Conservation (phyloP, 768 basidiomycete species). For the Sporobolomyces phaffii region DNA sequence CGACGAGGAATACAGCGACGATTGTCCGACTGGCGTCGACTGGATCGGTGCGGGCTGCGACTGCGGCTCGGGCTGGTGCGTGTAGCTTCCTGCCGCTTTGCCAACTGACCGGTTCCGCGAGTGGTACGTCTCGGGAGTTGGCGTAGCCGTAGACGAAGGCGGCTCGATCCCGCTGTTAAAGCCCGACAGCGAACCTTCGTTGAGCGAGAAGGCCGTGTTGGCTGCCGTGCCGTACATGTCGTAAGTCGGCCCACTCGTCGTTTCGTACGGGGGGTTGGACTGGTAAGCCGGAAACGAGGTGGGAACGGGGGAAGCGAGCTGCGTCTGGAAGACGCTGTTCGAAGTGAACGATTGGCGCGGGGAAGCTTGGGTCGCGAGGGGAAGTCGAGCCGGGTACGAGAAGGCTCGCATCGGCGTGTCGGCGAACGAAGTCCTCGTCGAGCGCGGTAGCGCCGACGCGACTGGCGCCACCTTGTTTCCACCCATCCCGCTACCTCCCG, state of each 20-base stretch:
- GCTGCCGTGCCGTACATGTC: slow-evolving; percentile 37
- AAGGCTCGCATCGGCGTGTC: slow-evolving; percentile 6
- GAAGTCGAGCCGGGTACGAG: slow-evolving; percentile 15
- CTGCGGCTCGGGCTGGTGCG: neutral
- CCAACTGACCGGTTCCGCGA: neutral
- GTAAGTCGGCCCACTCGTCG: slow-evolving; percentile 29
- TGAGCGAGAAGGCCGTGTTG: slow-evolving; percentile 3
- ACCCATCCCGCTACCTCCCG: too few relatives aligned
- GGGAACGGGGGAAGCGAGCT: neutral
- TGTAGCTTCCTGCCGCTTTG: neutral
- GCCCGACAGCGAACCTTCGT: slow-evolving; percentile 4
- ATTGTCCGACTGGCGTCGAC: slow-evolving; percentile 42
- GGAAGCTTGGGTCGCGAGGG: neutral
- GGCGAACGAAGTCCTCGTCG: neutral
- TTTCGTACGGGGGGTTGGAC: neutral
- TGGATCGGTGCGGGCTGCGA: neutral
- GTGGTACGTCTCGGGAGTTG: slow-evolving; percentile 5
- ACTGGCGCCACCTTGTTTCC: neutral
- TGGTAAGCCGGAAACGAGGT: slow-evolving; percentile 13
- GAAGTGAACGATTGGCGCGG: neutral
- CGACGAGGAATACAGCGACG: slow-evolving; percentile 67
- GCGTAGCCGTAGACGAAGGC: neutral
- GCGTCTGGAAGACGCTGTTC: neutral
- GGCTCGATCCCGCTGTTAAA: neutral
- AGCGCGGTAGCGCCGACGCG: neutral